Conservation (phyloP, 2,329 filamentous ascomycete species). For the Penicillium sp. region DNA sequence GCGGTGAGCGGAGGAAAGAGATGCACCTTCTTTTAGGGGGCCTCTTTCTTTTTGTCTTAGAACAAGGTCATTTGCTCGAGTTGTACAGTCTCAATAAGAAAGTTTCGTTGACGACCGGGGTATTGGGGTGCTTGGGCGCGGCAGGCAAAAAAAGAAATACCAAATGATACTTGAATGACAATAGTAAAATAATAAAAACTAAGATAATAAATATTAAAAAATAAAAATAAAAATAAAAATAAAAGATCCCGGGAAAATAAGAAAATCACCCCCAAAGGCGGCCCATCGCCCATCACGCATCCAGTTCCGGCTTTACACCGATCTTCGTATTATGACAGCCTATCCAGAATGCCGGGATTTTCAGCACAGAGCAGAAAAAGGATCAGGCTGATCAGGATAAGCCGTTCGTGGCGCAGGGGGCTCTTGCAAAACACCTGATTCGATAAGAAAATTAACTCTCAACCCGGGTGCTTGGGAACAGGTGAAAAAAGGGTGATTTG, state of each 20-base stretch:
- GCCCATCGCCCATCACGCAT: neutral
- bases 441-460: neutral
- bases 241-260: constrained; percentile 6
- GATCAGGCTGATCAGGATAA: constrained; percentile 9
- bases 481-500: neutral
- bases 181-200: constrained; percentile 10
- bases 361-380: constrained; percentile 3
- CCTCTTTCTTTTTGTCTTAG: no score
- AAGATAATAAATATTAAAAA: constrained; percentile 8
- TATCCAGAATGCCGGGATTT: constrained; percentile 6
- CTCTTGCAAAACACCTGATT: constrained; percentile 3
- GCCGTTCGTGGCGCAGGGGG: constrained; percentile 15
- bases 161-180: constrained; percentile 7
- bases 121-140: no score
- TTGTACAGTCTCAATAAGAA: no score
- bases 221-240: constrained; percentile 8
- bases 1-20: constrained; percentile 22
- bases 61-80: no score
- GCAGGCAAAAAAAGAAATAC: no score
- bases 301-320: constrained; percentile 14
- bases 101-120: no score
- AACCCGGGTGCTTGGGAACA: constrained; percentile 2
- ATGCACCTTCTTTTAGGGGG: neutral
- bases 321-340: constrained; percentile 18
- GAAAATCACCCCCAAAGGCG: neutral